A percentile compares a stretch with the other conserved stretches of the same genome.
phyloP scores from a whole-genome alignment of 2,329 filamentous ascomycete species.

The Cadophora sp. region DNA sequence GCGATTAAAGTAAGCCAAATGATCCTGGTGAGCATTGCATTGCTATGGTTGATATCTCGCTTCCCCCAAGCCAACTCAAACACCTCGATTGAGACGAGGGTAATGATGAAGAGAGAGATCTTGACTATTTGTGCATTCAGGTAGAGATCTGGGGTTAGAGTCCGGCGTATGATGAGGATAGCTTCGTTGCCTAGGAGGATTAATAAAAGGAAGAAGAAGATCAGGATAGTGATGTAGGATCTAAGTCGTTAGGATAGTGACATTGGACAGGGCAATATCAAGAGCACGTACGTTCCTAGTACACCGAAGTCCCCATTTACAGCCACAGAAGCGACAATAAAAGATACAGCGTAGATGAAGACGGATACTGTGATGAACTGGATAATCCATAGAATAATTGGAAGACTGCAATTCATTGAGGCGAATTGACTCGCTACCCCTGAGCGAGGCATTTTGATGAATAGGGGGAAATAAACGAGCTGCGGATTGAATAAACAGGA shows the following conservation, averaged over 20 bases:
- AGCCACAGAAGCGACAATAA: constrained; percentile 6
- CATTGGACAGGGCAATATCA: neutral
- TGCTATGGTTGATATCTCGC: neutral
- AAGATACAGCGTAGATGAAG: constrained; percentile 7
- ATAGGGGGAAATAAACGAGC: neutral
- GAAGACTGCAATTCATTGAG: neutral
- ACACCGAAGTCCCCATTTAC: constrained; percentile 14
- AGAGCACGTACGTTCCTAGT: constrained; percentile 9
- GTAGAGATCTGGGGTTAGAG: constrained; percentile 1
- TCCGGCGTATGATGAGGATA: constrained; percentile 15
- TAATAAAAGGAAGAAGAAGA: constrained; percentile 16
- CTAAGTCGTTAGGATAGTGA: neutral
- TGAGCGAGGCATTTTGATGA: constrained; percentile 1
- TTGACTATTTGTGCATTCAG: constrained; percentile 15
- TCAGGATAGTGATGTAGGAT: constrained; percentile 17
- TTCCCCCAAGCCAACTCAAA: constrained; percentile 5
- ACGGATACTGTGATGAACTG: constrained; percentile 15
- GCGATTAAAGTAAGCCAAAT: constrained; percentile 8
- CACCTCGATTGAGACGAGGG: constrained; percentile 11
- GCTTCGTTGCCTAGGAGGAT: constrained; percentile 11
- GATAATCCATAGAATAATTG: constrained; percentile 16
- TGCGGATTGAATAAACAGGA: neutral
- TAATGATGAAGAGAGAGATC: constrained; percentile 14
- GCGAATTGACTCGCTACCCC: neutral
- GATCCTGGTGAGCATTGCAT: neutral